These are phyloP conservation scores for Cyberlindnera maclurae DNA, from an alignment of 805 yeast species.

Conservation along the genomic window DNA sequence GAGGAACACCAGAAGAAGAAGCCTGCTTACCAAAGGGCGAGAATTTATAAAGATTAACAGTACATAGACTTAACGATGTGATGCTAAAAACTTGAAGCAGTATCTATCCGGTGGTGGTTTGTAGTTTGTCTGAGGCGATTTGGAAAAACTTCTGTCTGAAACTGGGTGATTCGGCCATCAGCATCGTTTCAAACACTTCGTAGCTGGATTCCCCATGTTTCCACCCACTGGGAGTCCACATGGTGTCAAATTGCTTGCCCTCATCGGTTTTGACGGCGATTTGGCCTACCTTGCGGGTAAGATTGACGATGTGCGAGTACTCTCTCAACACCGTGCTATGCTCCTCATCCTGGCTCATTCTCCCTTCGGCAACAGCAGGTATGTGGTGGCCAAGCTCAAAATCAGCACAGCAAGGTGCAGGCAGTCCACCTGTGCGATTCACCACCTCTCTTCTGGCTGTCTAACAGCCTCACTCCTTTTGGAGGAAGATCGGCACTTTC, in stretches of 20 bases:
- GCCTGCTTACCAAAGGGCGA: conserved; percentile 28
- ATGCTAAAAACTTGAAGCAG: too few species aligned
- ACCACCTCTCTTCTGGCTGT: too few species aligned
- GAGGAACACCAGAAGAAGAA: conserved; percentile 13
- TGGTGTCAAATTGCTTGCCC: background rate
- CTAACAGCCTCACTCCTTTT: too few species aligned
- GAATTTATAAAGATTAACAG: conserved; percentile 25
- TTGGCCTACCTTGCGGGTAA: too few species aligned
- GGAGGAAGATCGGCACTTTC: too few species aligned
- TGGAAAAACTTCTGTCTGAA: background rate
- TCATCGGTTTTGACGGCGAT: background rate
- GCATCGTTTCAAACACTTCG: background rate
- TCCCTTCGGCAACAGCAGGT: too few species aligned
- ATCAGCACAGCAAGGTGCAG: too few species aligned
- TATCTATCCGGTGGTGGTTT: too few species aligned
- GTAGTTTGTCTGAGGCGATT: too few species aligned
- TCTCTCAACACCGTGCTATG: conserved; percentile 4
- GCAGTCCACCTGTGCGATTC: too few species aligned
- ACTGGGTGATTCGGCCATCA: background rate
- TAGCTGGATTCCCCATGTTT: background rate
- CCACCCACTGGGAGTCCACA: background rate
- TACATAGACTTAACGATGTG: background rate
- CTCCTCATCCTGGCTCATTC: conserved; percentile 3
- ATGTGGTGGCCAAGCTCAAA: too few species aligned
- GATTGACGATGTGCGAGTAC: conserved; percentile 1